Base-by-base conservation (phyloP, 164 flowering plant species). In the Kalanchoe fedtschenkoi region DNA sequence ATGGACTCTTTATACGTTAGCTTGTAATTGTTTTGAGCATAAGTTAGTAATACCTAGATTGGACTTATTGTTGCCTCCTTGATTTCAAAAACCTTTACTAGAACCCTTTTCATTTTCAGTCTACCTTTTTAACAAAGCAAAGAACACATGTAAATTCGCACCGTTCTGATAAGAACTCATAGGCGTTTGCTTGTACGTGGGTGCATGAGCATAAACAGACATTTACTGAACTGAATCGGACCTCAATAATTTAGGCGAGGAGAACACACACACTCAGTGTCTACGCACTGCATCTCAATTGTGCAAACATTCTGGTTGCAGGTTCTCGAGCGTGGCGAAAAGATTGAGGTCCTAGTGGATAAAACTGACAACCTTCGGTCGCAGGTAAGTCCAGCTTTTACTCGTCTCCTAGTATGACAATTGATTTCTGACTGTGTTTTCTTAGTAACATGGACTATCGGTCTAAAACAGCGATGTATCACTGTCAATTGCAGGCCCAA, bases 401-500 rank as follows among this genome's bases (percentile, higher is more conserved):
- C 32, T 38, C 56, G 22, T 54, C 37, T 28, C n/a, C 10, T 29
- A 5, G 33, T 13, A 15, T 42, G 33, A 56, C 5, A 13, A 15
- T n/a, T 5, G 21, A 56, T 15, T 56, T 56, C 16, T 30, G 17
- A 2, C 29, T 24, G 19, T n/a, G 1, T 2, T n/a, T 43, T 43
- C 22, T 43, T 17, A 1, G 2, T n/a, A 43, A 43, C 8, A 37
- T 5, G 13, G 39, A 37, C 11, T 37, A 15, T 37, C 14, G 2
- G 8, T 11, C 39, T 37, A 2, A 37, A 37, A 37, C 39, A 8
- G 11, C 13, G 39, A 2, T 37, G 26, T 21, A 21, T 21, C 33
- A 26, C 35, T 10, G 28, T 19, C 35, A n/a, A 33, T 22, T 69
- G 58, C 61, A 72, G 96, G 96, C 96, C 60, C 93, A 87, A 74